Percentiles rank a stretch among this genome's conserved stretches.
Evolutionary conservation across 768 basidiomycete genomes (phyloP).

Genomic region (Auricularia sp.): DNA sequence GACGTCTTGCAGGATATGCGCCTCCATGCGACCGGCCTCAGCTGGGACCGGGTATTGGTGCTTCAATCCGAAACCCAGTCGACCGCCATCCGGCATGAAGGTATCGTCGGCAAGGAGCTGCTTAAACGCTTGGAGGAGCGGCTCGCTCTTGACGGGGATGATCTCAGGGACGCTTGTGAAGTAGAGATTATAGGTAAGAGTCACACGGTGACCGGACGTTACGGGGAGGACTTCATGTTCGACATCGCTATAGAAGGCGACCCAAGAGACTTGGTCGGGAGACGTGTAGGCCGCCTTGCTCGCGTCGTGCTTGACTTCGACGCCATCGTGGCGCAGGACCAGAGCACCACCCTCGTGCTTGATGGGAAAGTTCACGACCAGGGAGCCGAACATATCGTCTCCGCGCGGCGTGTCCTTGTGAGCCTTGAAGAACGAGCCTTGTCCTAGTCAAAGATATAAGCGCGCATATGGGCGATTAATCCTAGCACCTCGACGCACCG

Average conservation of each 20-base stretch:
- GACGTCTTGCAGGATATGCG: neutral
- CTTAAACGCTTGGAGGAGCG: neutral
- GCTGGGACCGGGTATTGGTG: slow-evolving; percentile 3
- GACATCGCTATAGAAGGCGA: slow-evolving; percentile 35
- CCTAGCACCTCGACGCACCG: slow-evolving; percentile 7
- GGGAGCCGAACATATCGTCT: slow-evolving; percentile 7
- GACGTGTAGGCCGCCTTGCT: neutral
- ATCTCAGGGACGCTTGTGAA: neutral
- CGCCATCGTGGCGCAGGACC: neutral
- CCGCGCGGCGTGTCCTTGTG: slow-evolving; percentile 19
- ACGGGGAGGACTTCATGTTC: slow-evolving; percentile 37
- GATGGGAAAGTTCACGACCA: slow-evolving; percentile 7
- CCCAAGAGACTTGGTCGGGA: slow-evolving; percentile 20
- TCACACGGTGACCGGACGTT: slow-evolving; percentile 32
- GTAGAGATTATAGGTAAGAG: slow-evolving; percentile 24
- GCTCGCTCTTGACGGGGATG: neutral
- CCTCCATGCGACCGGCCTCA: neutral
- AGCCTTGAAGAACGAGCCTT: slow-evolving; percentile 18
- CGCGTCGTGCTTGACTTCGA: neutral
- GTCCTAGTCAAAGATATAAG: slow-evolving; percentile 5
- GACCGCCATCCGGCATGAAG: slow-evolving; percentile 6
- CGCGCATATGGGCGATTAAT: neutral
- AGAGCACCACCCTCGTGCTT: slow-evolving; percentile 2
- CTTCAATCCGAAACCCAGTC: slow-evolving; percentile 6
- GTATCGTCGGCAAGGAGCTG: neutral